phyloP scores from a whole-genome alignment of 306 rosid genomes.

The Cicer cuneatum region DNA sequence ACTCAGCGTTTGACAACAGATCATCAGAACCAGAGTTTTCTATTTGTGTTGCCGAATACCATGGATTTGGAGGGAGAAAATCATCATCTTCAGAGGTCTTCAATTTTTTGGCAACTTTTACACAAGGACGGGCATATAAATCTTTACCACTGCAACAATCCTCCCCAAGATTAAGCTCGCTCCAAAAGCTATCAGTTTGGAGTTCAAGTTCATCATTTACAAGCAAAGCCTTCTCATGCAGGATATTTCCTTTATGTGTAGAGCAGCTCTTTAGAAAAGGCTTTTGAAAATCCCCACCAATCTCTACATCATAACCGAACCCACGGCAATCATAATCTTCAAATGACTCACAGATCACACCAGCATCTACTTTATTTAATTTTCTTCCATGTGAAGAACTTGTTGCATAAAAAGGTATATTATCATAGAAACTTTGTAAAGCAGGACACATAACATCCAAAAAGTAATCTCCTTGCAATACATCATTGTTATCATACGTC shows the following conservation, averaged over 20 bases:
- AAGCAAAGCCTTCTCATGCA: constrained; percentile 53
- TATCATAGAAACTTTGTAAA: constrained; percentile 44
- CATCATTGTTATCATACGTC: constrained; percentile 45
- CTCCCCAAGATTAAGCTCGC: constrained; percentile 47
- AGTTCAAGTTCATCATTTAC: constrained; percentile 48
- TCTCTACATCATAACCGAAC: constrained; percentile 42
- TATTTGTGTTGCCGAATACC: constrained; percentile 38
- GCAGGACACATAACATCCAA: constrained; percentile 47
- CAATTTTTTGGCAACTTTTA: constrained; percentile 46
- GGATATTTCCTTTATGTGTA: constrained; percentile 46
- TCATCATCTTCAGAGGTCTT: constrained; percentile 50
- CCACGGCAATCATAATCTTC: constrained; percentile 47
- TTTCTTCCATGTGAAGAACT: constrained; percentile 54
- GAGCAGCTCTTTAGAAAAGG: constrained; percentile 74
- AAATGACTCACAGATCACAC: constrained; percentile 47
- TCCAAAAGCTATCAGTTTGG: constrained; percentile 54
- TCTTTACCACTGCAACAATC: constrained; percentile 43
- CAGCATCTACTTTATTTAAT: constrained; percentile 47
- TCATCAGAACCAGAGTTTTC: constrained; percentile 47
- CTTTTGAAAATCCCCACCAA: constrained; percentile 49
- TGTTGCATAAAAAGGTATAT: constrained; percentile 52
- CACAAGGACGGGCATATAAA: constrained; percentile 40
- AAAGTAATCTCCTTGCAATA: constrained; percentile 48
- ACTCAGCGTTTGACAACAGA: constrained; percentile 48
- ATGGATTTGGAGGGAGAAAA: constrained; percentile 49